Conservation (phyloP, 768 basidiomycete genomes). For the Phlebiopsis flavidoalba region DNA sequence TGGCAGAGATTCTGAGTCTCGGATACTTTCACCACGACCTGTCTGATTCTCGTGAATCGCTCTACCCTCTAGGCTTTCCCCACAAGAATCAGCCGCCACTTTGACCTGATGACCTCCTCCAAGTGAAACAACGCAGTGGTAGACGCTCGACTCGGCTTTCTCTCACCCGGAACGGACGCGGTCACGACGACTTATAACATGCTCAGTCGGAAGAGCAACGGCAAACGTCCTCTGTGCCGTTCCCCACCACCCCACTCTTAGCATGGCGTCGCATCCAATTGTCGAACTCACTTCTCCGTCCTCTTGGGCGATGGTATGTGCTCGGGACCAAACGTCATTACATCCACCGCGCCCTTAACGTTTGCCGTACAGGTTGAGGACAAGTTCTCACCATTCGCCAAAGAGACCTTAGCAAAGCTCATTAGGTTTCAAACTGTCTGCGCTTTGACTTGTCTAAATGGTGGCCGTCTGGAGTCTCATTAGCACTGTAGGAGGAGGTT, state of each 20-base stretch:
- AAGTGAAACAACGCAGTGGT: not conserved
- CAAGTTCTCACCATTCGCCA: constrained; percentile 88
- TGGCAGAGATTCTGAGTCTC: too few species aligned
- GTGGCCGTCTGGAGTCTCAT: not conserved
- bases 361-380: constrained; percentile 61
- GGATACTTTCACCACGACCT: too few species aligned
- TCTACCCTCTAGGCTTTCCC: too few species aligned
- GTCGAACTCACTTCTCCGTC: constrained; percentile 75
- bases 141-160: not conserved
- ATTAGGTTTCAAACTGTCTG: constrained; percentile 83
- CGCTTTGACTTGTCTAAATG: constrained; percentile 8
- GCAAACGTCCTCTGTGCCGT: not conserved
- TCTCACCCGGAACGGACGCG: not conserved
- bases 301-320: constrained; percentile 80
- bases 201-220: not conserved
- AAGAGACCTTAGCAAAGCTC: constrained; percentile 80
- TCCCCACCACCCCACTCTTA: not conserved
- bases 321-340: not conserved
- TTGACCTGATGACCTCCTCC: not conserved
- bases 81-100: not conserved
- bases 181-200: not conserved
- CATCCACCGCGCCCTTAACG: not conserved
- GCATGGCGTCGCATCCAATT: constrained; percentile 63
- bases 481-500: constrained; percentile 67
- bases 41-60: too few species aligned